Conservation (phyloP, 192 early-diverging fungal genomes). For the Diversispora epigaea region DNA sequence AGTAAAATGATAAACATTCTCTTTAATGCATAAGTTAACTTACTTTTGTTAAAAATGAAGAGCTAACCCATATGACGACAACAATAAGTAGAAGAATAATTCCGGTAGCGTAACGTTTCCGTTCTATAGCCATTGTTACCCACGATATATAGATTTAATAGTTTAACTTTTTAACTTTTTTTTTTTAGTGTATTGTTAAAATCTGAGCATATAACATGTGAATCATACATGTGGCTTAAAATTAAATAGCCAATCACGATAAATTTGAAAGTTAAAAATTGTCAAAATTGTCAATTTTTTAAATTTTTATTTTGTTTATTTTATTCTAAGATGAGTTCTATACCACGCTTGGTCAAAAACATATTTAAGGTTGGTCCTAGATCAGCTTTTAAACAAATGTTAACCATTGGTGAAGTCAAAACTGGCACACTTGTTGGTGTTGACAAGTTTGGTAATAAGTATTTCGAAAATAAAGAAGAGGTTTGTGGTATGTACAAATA, state of each 20-base stretch:
- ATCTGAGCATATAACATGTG: too few species aligned
- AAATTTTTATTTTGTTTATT: background rate
- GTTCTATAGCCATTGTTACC: background rate
- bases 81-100: conserved; percentile 65
- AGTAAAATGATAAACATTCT: background rate
- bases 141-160: background rate
- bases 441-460: conserved; percentile 75
- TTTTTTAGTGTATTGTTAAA: too few species aligned
- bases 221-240: background rate
- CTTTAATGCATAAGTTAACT: conserved; percentile 15
- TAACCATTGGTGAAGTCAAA: conserved; percentile 63
- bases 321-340: conserved; percentile 18
- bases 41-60: conserved; percentile 76
- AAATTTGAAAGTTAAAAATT: background rate
- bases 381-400: conserved; percentile 49
- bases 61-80: conserved; percentile 77
- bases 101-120: conserved; percentile 57
- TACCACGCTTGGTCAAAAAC: conserved; percentile 58
- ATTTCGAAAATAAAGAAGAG: conserved; percentile 71
- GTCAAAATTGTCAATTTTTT: too few species aligned
- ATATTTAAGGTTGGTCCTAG: conserved; percentile 52
- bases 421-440: conserved; percentile 68
- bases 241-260: background rate
- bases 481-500: conserved; percentile 53
- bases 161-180: background rate